Base-by-base conservation (phyloP, 257 asterid species). In the Penstemon newberryi region DNA sequence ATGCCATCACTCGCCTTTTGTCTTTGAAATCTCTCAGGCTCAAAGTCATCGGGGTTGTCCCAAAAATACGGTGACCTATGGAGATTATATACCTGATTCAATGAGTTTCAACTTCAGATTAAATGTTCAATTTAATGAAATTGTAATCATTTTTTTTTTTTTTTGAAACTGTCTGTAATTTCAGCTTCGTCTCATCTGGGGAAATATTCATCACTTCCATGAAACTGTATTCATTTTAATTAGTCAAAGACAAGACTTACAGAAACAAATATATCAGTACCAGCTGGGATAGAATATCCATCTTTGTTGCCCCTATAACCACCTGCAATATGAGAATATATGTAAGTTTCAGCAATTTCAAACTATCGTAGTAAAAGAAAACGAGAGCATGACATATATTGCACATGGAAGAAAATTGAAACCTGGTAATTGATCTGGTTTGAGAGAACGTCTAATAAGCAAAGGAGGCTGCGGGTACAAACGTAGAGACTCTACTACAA, bases 381-480 rank as follows among this genome's bases (percentile, higher is more conserved):
- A 55, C 11, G 44, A 19, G 39, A 19, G 43, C 19, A 0, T 36
- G 46, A 45, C 13, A 43, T 56, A 56, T 43, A 19, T 55, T 44
- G 19, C 7, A n/a, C 67, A 62, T 15, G 47, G 13, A 38, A 8
- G 42, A 18, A 43, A 41, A 12, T 36, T 60, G 18, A 13, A 40
- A 33, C 99, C 97, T 37, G 99, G 99, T 75, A 93, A 75, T 60
- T 40, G 77, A 75, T 93, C 96, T 12, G 96, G 40, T 67, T 66
- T 79, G 67, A 93, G 95, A 79, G 99, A 66, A 76, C 97, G 99
- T 75, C 99, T 85, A 65, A 93, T 93, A 41, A 93, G 97, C 87
- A 93, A 81, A 5, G 99, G 99, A 68, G 99, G 99, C 75, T 93
- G 99, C 51, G 99, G 99, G 75, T 84, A 93, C 72, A 93, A 82